These are phyloP conservation scores for Lasiosphaeria hispida DNA, from an alignment of 495 filamentous ascomycete genomes.

Conservation along the genomic window DNA sequence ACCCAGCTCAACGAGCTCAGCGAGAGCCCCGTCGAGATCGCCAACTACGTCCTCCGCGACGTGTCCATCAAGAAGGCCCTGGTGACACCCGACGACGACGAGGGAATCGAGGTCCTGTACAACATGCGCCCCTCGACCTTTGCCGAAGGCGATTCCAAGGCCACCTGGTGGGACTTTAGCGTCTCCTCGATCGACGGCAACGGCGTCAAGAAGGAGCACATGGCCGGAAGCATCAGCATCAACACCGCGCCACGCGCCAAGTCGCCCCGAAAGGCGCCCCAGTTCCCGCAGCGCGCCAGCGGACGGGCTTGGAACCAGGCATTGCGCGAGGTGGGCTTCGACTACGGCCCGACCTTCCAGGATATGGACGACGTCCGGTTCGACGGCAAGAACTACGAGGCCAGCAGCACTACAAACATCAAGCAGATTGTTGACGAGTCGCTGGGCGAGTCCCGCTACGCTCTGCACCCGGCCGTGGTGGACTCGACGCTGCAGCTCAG, in stretches of 20 bases:
- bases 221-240: constrained; percentile 21
- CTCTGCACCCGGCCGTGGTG: constrained; percentile 38
- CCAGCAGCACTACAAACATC: constrained; percentile 19
- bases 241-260: constrained; percentile 14
- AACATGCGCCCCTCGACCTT: constrained; percentile 16
- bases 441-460: constrained; percentile 36
- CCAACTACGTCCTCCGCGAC: constrained; percentile 30
- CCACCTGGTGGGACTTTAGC: constrained; percentile 31
- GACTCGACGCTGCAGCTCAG: constrained; percentile 39
- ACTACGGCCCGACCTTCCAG: constrained; percentile 40
- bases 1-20: constrained; percentile 3
- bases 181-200: constrained; percentile 22
- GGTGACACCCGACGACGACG: constrained; percentile 26
- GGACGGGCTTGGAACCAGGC: constrained; percentile 35
- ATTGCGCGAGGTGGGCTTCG: constrained; percentile 34
- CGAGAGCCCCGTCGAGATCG: not conserved
- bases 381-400: constrained; percentile 26
- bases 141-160: not conserved
- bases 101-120: constrained; percentile 26
- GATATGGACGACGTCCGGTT: constrained; percentile 25
- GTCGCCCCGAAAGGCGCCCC: not conserved
- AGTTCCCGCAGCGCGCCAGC: constrained; percentile 19
- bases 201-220: constrained; percentile 24
- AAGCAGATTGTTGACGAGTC: constrained; percentile 22
- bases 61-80: constrained; percentile 44